A percentile compares a stretch with the other conserved stretches of the same genome.
phyloP scores from a whole-genome alignment of 306 rosid genomes.

The Luffa acutangula region DNA sequence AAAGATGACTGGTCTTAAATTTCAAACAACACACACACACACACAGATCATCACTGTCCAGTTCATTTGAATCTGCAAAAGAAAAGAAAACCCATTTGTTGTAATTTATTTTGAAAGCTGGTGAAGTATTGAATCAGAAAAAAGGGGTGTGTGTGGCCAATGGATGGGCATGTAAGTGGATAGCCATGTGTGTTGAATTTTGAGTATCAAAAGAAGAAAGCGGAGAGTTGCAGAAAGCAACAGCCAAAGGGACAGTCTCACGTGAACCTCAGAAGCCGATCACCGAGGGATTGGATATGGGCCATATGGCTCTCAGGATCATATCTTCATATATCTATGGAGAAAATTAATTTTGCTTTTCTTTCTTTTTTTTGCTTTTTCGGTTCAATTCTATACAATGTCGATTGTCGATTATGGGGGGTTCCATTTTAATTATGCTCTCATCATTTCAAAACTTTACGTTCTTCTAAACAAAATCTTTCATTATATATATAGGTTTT shows the following conservation, averaged over 20 bases:
- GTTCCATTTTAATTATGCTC: no score
- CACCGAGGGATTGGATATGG: neutral
- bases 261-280: neutral
- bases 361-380: neutral
- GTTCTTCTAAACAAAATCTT: neutral
- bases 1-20: neutral
- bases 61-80: neutral
- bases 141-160: neutral
- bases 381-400: no score
- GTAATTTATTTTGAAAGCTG: no score
- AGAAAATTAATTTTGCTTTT: neutral
- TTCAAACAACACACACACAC: neutral
- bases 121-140: neutral
- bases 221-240: neutral
- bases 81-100: neutral
- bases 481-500: neutral
- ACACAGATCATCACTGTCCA: neutral
- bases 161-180: neutral
- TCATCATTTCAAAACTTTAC: no score
- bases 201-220: neutral
- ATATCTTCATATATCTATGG: slow-evolving; percentile 1
- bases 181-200: neutral
- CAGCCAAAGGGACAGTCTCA: neutral
- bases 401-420: no score
- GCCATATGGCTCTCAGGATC: neutral